phyloP scores from a whole-genome alignment of 305 asterid species.

The Solanum hybrid region DNA sequence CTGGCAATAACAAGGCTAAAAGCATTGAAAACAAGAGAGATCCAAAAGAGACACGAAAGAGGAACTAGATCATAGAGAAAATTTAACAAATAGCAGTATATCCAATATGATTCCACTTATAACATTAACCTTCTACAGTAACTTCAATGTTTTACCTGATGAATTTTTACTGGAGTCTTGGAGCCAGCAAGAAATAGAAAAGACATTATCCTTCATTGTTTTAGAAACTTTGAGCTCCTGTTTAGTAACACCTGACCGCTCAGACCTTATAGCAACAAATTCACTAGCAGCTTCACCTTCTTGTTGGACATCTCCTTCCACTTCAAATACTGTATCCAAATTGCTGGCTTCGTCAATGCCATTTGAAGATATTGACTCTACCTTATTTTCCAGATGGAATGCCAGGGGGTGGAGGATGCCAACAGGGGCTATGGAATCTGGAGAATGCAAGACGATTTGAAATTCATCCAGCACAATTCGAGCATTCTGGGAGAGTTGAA shows the following conservation, averaged over 20 bases:
- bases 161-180: slow-evolving; percentile 50
- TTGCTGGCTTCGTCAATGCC: slow-evolving; percentile 25
- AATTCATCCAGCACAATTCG: slow-evolving; percentile 80
- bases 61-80: neutral
- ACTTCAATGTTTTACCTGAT: slow-evolving; percentile 35
- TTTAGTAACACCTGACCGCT: slow-evolving; percentile 21
- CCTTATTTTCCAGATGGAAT: slow-evolving; percentile 73
- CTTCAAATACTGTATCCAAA: slow-evolving; percentile 50
- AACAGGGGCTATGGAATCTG: slow-evolving; percentile 86
- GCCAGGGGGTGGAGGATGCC: slow-evolving; percentile 89
- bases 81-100: neutral
- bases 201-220: slow-evolving; percentile 44
- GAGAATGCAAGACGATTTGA: slow-evolving; percentile 68
- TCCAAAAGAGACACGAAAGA: neutral
- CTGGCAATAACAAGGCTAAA: slow-evolving; percentile 32
- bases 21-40: slow-evolving; percentile 5
- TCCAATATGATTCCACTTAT: neutral
- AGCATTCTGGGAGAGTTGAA: slow-evolving; percentile 53
- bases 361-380: slow-evolving; percentile 24
- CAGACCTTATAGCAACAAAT: slow-evolving; percentile 20
- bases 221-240: slow-evolving; percentile 39
- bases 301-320: slow-evolving; percentile 46
- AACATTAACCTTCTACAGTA: neutral
- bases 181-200: slow-evolving; percentile 75
- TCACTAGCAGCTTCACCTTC: slow-evolving; percentile 21